Base-by-base conservation (phyloP, 257 asterid genomes). In the Catharanthus roseus region DNA sequence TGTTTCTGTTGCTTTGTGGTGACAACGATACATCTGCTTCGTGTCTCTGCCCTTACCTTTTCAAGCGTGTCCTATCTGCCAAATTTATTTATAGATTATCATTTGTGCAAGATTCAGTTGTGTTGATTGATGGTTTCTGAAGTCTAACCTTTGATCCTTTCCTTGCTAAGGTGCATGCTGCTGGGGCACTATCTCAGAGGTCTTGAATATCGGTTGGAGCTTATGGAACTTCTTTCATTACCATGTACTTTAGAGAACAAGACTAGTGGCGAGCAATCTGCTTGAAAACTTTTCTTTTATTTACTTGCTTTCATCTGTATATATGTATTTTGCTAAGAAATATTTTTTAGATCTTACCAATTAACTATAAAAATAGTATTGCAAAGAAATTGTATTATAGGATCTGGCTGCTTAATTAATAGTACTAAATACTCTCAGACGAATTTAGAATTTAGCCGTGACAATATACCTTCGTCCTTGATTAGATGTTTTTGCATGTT, bases 171-270 rank as follows among this genome's bases (percentile, higher is more conserved):
- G 98, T 91, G 96, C 84, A 89, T 93, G 97, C 80, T 91, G 75
- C 74, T 93, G 73, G 99, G 99, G 69, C 97, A 91, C 86, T 91
- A 91, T 82, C 84, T 93, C 41, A 86, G 96, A 80, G 96, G 96
- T 58, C 85, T 91, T 2, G 99, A 93, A 65, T 89, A 93, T 75
- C 85, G 99, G 11, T 28, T 82, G 81, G 95, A 93, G 82, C 96
- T 93, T 56, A 80, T 70, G 79, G 89, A 91, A 66, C 82, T 89
- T 65, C 82, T 93, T n/a, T 80, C 90, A 0, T 77, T 91, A 77
- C 84, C 96, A 1, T 75, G 53, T 71, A 77, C 31, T 36, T 57
- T 36, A 45, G 76, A 74, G 74, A 79, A 50, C 16, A 71, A 83
- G 58, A 72, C 56, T 28, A 60, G 45, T 64, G 83, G 78, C 65